Base-by-base conservation (phyloP, 805 yeast species). In the Ogataea pilisensis region DNA sequence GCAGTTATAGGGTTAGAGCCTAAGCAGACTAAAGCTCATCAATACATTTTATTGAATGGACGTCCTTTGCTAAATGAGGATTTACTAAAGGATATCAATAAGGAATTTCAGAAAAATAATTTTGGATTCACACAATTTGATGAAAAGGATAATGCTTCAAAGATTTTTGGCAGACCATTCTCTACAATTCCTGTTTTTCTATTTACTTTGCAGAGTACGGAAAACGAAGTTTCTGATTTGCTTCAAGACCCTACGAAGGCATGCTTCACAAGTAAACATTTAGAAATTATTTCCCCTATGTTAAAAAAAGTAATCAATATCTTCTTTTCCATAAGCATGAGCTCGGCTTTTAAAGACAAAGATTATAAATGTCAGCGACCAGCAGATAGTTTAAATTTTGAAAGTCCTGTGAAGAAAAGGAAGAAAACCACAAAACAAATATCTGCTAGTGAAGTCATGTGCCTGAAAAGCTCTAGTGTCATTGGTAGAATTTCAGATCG, bases 31-130 rank as follows among this genome's bases (percentile, higher is more conserved):
- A 67, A 60, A 32, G 44, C 50, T 1, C 62, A 65, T 41, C 85
- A 78, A 48, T 69, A 64, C 37, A 48, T 77, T 1, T 72, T 65
- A 38, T 47, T 75, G 18, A 76, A 80, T 53, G 66, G 66, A 3
- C 58, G 72, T 19, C 58, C 50, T 9, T 50, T 67, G 14, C 8
- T 31, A 0, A 60, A 63, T 38, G 33, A 39, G 3, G 42, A 39
- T 4, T 17, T 66, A 8, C 21, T 33, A 2, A 49, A 44, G 16
- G 35, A 20, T 0, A 45, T 68, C 11, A 62, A 62, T 37, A 49
- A 45, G 26, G 18, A 46, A 6, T 66, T 68, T 40, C 27, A 32
- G 9, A 35, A 48, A 38, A 26, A 60, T 31, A 54, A 50, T 8
- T 51, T 54, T 51, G 19, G 38, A 45, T 17, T 38, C 44, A 2